Percentiles rank a stretch among this genome's conserved stretches.
Conservation (phyloP, 495 filamentous ascomycete species). For the Podospora sp. region DNA sequence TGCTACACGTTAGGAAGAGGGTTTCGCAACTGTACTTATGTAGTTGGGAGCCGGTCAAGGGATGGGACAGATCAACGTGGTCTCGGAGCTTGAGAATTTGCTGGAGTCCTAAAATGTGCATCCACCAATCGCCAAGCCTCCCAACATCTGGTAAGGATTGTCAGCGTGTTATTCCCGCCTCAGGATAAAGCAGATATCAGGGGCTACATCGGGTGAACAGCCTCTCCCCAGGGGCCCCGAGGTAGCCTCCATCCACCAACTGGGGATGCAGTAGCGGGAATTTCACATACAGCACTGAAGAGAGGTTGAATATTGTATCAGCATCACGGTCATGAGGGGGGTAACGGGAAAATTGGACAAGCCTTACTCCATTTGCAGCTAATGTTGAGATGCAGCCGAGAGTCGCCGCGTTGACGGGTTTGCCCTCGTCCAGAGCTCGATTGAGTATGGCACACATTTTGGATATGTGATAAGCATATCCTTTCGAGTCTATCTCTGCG, state of each 20-base stretch:
- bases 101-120: slow-evolving; percentile 36
- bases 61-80: slow-evolving; percentile 23
- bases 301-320: not conserved
- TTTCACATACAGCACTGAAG: not conserved
- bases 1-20: not conserved
- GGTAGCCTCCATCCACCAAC: not conserved
- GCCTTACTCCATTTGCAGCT: slow-evolving; percentile 32
- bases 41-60: slow-evolving; percentile 27
- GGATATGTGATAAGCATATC: slow-evolving; percentile 33
- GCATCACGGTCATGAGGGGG: not conserved
- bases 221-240: not conserved
- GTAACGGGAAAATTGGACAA: not conserved
- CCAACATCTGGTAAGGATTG: slow-evolving; percentile 31
- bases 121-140: slow-evolving; percentile 36
- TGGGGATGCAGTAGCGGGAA: not conserved
- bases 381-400: slow-evolving; percentile 34
- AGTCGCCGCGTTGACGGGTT: slow-evolving; percentile 24
- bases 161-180: not conserved
- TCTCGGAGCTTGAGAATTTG: slow-evolving; percentile 32
- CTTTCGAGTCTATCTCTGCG: slow-evolving; percentile 20
- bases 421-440: slow-evolving; percentile 28
- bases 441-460: slow-evolving; percentile 36
- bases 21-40: slow-evolving; percentile 23
- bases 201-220: not conserved
- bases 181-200: not conserved